Conservation (phyloP, 768 basidiomycete species). For the Clitopilus passeckerianus region DNA sequence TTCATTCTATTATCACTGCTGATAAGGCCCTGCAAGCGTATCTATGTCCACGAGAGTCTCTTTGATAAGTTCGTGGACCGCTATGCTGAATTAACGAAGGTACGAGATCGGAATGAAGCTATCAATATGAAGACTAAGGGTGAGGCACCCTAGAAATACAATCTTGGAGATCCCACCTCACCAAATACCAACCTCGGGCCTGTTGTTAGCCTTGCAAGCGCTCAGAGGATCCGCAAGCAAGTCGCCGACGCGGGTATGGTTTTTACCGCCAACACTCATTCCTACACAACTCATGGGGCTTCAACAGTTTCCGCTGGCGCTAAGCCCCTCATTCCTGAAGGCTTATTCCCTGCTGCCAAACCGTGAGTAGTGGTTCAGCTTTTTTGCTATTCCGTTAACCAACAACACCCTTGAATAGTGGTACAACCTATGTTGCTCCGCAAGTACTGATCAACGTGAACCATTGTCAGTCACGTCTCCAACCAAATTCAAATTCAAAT, state of each 20-base stretch:
- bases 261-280: background rate
- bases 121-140: background rate
- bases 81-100: constrained; percentile 74
- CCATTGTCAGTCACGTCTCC: constrained; percentile 56
- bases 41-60: constrained; percentile 86
- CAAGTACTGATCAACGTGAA: constrained; percentile 88
- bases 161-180: constrained; percentile 80
- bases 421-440: constrained; percentile 84
- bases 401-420: constrained; percentile 37
- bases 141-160: constrained; percentile 51
- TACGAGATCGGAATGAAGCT: constrained; percentile 15
- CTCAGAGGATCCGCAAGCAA: constrained; percentile 81
- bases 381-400: background rate
- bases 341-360: constrained; percentile 62
- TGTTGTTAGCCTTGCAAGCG: constrained; percentile 86
- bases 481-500: background rate
- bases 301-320: constrained; percentile 71
- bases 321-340: constrained; percentile 63
- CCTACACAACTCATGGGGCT: background rate
- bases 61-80: constrained; percentile 76
- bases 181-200: constrained; percentile 82
- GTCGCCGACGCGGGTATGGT: constrained; percentile 65
- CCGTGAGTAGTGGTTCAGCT: constrained; percentile 35
- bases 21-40: constrained; percentile 45
- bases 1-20: background rate